These are phyloP conservation scores for Didymellaceae sp. DNA, from an alignment of 2,329 filamentous ascomycete genomes.

Conservation along the genomic window DNA sequence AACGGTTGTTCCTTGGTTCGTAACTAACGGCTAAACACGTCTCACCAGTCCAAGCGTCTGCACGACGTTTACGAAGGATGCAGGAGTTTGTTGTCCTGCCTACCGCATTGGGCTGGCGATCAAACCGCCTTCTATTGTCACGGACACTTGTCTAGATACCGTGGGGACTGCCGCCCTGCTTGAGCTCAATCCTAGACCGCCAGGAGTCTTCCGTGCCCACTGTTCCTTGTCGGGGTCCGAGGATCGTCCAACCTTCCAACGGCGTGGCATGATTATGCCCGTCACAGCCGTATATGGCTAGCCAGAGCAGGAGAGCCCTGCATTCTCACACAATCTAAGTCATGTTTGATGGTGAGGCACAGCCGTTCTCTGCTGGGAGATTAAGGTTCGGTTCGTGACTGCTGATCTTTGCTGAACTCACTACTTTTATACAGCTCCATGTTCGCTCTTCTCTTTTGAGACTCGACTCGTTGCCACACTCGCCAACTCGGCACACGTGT, in stretches of 20 bases:
- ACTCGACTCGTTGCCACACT: conserved; percentile 4
- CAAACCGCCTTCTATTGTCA: conserved; percentile 4
- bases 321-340: conserved; percentile 1
- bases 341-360: conserved; percentile 10
- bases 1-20: conserved; percentile 5
- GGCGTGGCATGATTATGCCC: not conserved
- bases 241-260: not conserved
- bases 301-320: conserved; percentile 14
- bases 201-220: not conserved
- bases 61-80: not conserved
- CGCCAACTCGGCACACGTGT: not conserved
- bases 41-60: conserved; percentile 4
- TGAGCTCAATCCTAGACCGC: conserved; percentile 1
- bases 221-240: conserved; percentile 8
- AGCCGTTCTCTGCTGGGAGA: conserved; percentile 3
- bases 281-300: conserved; percentile 3
- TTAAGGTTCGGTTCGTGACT: conserved; percentile 11
- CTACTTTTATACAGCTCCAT: conserved; percentile 4
- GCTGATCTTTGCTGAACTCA: conserved; percentile 3
- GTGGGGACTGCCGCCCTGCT: not conserved
- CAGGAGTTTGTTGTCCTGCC: not conserved
- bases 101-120: conserved; percentile 4
- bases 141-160: not conserved
- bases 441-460: not conserved
- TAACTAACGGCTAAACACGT: conserved; percentile 10